Conservation (phyloP, 257 asterid species). For the Solanum medicagineum region DNA sequence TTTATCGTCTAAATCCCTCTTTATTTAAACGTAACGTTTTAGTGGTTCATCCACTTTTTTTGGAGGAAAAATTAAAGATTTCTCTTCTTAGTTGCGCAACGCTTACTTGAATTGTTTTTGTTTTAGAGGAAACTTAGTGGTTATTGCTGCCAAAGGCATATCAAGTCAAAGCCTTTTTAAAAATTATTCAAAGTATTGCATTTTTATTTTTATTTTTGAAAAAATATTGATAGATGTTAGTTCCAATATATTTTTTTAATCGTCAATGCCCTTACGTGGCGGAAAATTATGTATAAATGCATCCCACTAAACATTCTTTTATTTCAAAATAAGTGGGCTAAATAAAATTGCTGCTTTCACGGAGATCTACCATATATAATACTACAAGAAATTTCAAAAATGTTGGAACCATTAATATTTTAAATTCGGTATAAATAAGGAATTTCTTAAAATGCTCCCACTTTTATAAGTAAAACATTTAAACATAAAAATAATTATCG, state of each 20-base stretch:
- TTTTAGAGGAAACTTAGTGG: neutral
- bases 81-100: neutral
- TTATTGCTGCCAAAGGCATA: neutral
- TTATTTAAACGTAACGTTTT: neutral
- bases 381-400: neutral
- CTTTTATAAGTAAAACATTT: too few relatives aligned
- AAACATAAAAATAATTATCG: too few relatives aligned
- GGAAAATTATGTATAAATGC: neutral
- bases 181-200: neutral
- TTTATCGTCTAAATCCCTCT: neutral
- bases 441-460: too few relatives aligned
- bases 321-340: neutral
- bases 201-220: neutral
- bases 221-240: neutral
- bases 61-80: neutral
- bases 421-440: too few relatives aligned
- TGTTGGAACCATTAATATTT: neutral
- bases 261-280: neutral
- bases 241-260: neutral
- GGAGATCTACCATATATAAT: neutral
- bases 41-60: neutral
- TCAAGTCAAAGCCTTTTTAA: neutral
- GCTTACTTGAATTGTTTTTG: neutral
- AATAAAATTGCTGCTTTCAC: neutral
- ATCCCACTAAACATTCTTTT: neutral